Base-by-base conservation (phyloP, 768 basidiomycete genomes). In the Chalciporus piperatus region DNA sequence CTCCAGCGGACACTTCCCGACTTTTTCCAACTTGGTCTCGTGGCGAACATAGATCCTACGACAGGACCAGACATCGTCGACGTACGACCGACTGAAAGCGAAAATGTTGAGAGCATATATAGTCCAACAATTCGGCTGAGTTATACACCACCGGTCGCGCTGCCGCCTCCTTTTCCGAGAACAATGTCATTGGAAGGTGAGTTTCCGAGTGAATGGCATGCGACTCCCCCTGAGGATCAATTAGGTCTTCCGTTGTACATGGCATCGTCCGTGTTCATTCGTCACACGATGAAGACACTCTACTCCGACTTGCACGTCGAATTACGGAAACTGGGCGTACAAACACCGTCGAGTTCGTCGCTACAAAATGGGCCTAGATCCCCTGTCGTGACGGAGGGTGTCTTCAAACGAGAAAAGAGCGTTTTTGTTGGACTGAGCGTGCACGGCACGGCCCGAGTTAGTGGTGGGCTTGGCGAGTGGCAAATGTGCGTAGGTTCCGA, bases 241-340 rank as follows among this genome's bases (percentile, higher is more conserved):
- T 16, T 56, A 89, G 87, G 89, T n/a, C 64, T 87, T 4, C 80
- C 84, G 8, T 59, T 91, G 27, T 92, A 91, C 67, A 74, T 83
- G 53, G 79, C 85, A 1, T 87, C 87, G 0, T 81, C 87, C 3
- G 77, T 78, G 3, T 79, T 90, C 55, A 70, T 90, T 17, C 77
- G 85, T 17, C 87, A 86, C 55, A 86, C 89, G 5, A 77, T 92
- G 64, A 87, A 82, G 61, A 83, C 89, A 12, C 66, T 91, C 14
- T 90, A 89, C 63, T 77, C 83, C 11, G 82, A 89, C 62, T 70
- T 89, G 32, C 67, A 61, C 4, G 78, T 92, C 33, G 73, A 74
- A 35, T 66, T 88, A 37, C 74, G 72, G 19, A 84, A 79, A 60
- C 65, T 84, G 41, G 62, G 60, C 1, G 68, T 74, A 13, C 59